Conservation (phyloP, 805 yeast species). For the Starmerella cellae region DNA sequence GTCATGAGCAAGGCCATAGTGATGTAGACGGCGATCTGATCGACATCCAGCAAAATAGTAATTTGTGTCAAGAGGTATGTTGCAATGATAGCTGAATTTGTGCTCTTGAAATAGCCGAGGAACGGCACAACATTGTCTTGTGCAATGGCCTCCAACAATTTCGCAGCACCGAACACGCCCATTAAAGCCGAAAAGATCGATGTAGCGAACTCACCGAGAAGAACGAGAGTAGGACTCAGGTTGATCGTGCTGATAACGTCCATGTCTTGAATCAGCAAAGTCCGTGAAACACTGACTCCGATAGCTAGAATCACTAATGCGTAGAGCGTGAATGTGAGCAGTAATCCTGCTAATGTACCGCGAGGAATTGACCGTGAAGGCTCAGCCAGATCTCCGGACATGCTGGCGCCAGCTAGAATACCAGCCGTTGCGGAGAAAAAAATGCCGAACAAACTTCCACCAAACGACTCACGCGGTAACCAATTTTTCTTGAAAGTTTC, state of each 20-base stretch:
- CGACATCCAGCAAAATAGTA: conserved; percentile 78
- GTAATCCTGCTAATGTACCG: conserved; percentile 81
- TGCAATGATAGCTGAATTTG: conserved; percentile 49
- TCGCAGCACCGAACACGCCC: conserved; percentile 93
- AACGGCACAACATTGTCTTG: conserved; percentile 83
- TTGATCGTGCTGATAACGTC: conserved; percentile 77
- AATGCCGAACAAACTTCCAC: conserved; percentile 66
- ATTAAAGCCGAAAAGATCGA: conserved; percentile 85
- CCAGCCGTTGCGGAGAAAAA: conserved; percentile 99
- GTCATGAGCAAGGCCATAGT: conserved; percentile 98
- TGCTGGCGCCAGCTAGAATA: conserved; percentile 94
- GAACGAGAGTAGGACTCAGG: conserved; percentile 49
- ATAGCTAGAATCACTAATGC: conserved; percentile 67
- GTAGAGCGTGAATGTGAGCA: conserved; percentile 65
- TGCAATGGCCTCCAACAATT: conserved; percentile 80
- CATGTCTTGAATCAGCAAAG: conserved; percentile 60
- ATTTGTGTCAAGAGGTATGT: conserved; percentile 78
- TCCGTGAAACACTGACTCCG: conserved; percentile 70
- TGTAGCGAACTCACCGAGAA: conserved; percentile 85
- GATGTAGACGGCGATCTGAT: conserved; percentile 85
- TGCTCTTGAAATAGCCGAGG: conserved; percentile 46
- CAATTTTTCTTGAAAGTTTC: conserved; percentile 51
- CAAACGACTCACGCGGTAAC: conserved; percentile 36
- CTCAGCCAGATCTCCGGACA: conserved; percentile 82
- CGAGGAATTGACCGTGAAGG: conserved; percentile 85